Evolutionary conservation across 179 eudicot genomes (phyloP), one percentile per base, ranked within the genome.

Genomic region (Camellia oleifera): DNA sequence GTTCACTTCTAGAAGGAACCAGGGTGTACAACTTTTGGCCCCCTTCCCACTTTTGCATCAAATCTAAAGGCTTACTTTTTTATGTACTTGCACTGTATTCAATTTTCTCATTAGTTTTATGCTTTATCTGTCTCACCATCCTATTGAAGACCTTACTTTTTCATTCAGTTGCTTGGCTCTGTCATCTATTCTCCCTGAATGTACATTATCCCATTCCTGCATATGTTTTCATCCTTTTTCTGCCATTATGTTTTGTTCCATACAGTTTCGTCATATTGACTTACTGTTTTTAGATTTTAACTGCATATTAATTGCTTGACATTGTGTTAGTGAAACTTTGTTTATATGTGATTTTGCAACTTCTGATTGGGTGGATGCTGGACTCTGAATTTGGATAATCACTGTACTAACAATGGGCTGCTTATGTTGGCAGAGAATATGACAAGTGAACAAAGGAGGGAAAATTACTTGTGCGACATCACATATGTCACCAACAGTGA

Each of bases 401-500:
- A 23, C 32, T 26, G 44, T 56, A 17, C n/a, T n/a, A n/a, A 75
- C 56, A 12, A 52, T 68, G 17, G 48, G 26, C 60, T 67, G 69
- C 17, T 84, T 80, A 63, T 82, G 79, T 77, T 79, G 84, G 81
- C 97, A 96, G 99, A 96, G 87, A 93, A 92, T 88, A 96, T 96
- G 99, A 89, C 97, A 63, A 94, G 98, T 87, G 97, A 94, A 83
- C 92, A 89, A 78, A 89, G 99, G 85, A 94, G 94, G 89, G 95
- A 94, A 78, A 96, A 94, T 85, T 96, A 96, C 86, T 86, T 86
- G 26, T 92, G 95, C 84, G 98, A 96, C 89, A 91, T 96, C 89
- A 96, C 98, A 62, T 96, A 96, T 69, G 99, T 96, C 78, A 96
- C 99, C 77, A 96, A 96, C 62, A 96, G 99, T 81, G 99, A 96